phyloP scores from a whole-genome alignment of 805 yeast species.

The Spathaspora girioi region DNA sequence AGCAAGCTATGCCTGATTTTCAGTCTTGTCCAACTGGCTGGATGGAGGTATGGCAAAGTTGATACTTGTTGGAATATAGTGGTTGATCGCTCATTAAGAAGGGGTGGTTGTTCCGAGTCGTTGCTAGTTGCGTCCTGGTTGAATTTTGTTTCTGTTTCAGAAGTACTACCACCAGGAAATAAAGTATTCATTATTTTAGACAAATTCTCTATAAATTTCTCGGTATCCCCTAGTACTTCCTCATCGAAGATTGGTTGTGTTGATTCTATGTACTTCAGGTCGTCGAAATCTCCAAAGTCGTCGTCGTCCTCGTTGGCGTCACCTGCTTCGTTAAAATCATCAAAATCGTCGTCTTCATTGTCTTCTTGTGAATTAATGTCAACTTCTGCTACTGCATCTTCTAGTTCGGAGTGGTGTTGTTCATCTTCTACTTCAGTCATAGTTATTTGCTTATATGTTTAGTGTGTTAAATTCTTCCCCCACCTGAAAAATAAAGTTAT shows the following conservation, averaged over 20 bases:
- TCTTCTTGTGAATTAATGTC: not conserved
- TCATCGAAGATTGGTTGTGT: conserved; percentile 12
- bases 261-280: conserved; percentile 26
- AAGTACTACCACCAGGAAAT: conserved; percentile 8
- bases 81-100: conserved; percentile 31
- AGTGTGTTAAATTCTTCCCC: not conserved
- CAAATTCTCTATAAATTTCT: conserved; percentile 9
- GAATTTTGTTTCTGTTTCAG: not conserved
- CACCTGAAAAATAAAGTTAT: not conserved
- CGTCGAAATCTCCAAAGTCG: conserved; percentile 37
- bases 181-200: conserved; percentile 8
- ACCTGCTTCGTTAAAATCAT: conserved; percentile 8
- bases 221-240: conserved; percentile 5
- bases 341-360: conserved; percentile 9
- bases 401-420: not conserved
- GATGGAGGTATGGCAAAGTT: conserved; percentile 45
- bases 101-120: not conserved
- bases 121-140: not conserved
- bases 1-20: conserved; percentile 61
- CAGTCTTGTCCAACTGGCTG: conserved; percentile 69
- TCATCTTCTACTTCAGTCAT: not conserved
- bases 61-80: conserved; percentile 47
- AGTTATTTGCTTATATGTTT: not conserved
- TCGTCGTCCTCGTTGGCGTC: conserved; percentile 21
- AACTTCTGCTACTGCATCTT: not conserved